Base-by-base conservation (phyloP, 2,329 filamentous ascomycete species). In the Torrubiellomyces zombiae region DNA sequence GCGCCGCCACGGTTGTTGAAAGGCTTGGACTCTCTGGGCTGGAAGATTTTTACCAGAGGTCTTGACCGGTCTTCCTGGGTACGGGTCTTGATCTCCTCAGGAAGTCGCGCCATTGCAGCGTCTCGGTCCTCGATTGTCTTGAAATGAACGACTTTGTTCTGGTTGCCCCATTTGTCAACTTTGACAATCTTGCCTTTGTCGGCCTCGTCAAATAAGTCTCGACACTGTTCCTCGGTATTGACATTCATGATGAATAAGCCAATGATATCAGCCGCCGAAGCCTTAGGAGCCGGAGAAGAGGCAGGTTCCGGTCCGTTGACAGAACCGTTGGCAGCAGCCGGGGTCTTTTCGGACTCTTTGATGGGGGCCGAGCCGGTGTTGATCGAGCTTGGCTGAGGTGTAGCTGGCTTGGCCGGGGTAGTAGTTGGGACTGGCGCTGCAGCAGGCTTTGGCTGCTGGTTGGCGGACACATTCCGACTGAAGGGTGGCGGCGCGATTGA, bases 181-280 rank as follows among this genome's bases (percentile, higher is more conserved):
- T 74, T 75, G 27, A 69, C 51, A 35, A 94, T 81, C 56, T 91
- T 94, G 16, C 67, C 47, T 44, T 71, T 75, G 44, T 94, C 82
- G 40, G 92, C 80, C 9, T 89, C 74, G 2, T 70, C 61, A 45
- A 98, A 86, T 14, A 93, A 61, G 17, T 80, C 74, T 28, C 76
- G 75, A 18, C 81, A 76, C 32, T 85, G 79, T 16, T 93, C 80
- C 36, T 86, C 80, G 27, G 68, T 77, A 40, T 74, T 79, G 13
- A 85, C 73, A 42, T 85, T 85, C 56, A 79, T 80, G 32, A 98
- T 74, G 50, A 94, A 98, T 12, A 98, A 67, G 24, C 80, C 86
- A 40, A 82, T 75, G 38, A 76, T 81, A 37, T 67, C 70, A 42
- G 82, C 65, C 11, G 63, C 54, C 21, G 60, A 44, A 18, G 55